Evolutionary conservation across 176 grass and related monocot species (phyloP).

Genomic region (Musa itinerans): DNA sequence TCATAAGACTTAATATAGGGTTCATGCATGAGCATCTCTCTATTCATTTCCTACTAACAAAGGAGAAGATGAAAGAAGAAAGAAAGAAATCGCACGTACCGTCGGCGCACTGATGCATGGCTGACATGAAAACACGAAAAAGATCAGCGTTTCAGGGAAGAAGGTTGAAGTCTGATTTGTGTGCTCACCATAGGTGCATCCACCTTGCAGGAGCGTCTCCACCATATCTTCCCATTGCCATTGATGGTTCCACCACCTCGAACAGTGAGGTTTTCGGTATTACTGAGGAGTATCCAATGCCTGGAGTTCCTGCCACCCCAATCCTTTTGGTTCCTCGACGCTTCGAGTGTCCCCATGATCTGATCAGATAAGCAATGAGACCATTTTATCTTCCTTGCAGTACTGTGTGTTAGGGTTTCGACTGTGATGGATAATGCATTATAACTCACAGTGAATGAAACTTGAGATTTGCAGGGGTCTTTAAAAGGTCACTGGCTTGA

Average conservation of each 20-base stretch:
- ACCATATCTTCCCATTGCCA: conserved; percentile 67
- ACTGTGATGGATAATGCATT: background rate
- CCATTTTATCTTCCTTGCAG: no score
- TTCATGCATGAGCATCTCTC: background rate
- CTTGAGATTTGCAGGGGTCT: conserved; percentile 47
- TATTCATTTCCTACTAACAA: background rate
- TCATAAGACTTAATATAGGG: background rate
- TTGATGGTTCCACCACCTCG: conserved; percentile 53
- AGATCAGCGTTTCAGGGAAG: background rate
- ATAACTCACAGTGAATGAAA: conserved; percentile 31
- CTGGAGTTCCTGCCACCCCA: conserved; percentile 34
- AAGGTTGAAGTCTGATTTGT: background rate
- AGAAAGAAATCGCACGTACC: background rate
- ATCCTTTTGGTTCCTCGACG: conserved; percentile 21
- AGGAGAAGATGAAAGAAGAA: background rate
- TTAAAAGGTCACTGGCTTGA: conserved; percentile 31
- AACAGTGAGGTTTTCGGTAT: conserved; percentile 25
- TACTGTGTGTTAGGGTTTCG: no score
- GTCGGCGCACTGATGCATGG: background rate
- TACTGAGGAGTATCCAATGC: conserved; percentile 40
- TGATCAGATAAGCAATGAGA: no score
- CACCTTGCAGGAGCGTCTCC: conserved; percentile 66
- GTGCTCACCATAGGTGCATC: conserved; percentile 37
- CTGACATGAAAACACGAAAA: background rate
- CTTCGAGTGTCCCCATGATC: conserved; percentile 51